Evolutionary conservation across 2,329 filamentous ascomycete species (phyloP).

Genomic region (Ceratocystis harringtonii): DNA sequence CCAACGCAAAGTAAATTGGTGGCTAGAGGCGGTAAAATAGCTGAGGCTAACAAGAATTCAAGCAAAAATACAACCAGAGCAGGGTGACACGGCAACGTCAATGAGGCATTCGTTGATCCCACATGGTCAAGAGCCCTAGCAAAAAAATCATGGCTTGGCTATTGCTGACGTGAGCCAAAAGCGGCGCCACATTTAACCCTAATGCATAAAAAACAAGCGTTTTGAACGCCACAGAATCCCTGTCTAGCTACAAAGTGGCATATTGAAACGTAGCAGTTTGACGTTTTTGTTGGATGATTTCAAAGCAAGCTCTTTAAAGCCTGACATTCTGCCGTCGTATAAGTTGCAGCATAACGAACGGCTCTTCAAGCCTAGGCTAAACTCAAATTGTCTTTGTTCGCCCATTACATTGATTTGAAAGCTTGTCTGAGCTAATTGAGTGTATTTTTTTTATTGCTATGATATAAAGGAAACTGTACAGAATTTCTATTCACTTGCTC

Average conservation of each 20-base stretch:
- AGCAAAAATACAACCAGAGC: background rate
- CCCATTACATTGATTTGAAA: background rate
- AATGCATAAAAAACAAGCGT: background rate
- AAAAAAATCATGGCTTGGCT: constrained; percentile 10
- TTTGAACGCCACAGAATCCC: background rate
- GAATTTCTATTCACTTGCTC: background rate
- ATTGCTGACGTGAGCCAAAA: constrained; percentile 6
- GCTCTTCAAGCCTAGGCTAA: background rate
- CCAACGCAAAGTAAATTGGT: background rate
- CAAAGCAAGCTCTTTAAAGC: constrained; percentile 24
- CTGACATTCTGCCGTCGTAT: background rate
- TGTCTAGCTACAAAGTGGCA: background rate
- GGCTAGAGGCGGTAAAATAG: background rate
- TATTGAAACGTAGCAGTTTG: constrained; percentile 2
- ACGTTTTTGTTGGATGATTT: constrained; percentile 22
- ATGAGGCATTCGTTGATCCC: background rate
- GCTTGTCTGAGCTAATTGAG: background rate
- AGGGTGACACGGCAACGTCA: background rate
- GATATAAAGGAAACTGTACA: background rate
- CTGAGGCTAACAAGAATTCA: background rate
- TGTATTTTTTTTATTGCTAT: background rate
- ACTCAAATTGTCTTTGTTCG: background rate
- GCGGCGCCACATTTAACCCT: constrained; percentile 15
- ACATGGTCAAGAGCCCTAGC: background rate
- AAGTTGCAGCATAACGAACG: background rate